These are phyloP conservation scores for Calocera cornea DNA, from an alignment of 768 basidiomycete species.

Conservation along the genomic window DNA sequence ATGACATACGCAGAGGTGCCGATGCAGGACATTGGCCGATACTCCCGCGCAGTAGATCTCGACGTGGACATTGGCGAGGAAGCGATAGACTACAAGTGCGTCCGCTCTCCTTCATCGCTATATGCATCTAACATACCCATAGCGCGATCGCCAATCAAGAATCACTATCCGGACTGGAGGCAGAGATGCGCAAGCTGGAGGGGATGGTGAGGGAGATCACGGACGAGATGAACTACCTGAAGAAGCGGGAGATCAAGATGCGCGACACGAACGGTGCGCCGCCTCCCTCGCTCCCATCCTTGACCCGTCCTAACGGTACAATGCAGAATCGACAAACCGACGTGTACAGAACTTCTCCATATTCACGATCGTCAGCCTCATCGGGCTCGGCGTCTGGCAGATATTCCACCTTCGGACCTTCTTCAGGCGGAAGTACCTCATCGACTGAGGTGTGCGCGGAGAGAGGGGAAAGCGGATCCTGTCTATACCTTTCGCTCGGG, in stretches of 20 bases:
- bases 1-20: conserved; percentile 30
- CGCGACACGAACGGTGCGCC: conserved; percentile 76
- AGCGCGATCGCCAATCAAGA: conserved; percentile 99
- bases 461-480: conserved; percentile 11
- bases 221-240: conserved; percentile 86
- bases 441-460: conserved; percentile 37
- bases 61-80: conserved; percentile 98
- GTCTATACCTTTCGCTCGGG: conserved; percentile 7
- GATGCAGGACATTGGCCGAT: conserved; percentile 34
- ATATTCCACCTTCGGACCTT: conserved; percentile 85
- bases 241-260: conserved; percentile 79
- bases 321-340: conserved; percentile 71
- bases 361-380: conserved; percentile 66
- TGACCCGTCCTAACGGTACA: neutral
- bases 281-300: neutral
- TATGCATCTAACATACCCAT: conserved; percentile 9
- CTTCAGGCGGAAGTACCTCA: conserved; percentile 93
- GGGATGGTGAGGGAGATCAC: conserved; percentile 87
- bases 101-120: conserved; percentile 11
- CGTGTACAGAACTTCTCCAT: conserved; percentile 90
- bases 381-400: conserved; percentile 83
- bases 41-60: conserved; percentile 66
- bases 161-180: conserved; percentile 85
- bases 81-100: conserved; percentile 96
- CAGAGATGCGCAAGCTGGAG: conserved; percentile 96